Conservation (phyloP, 345 rosid genomes). For the rapeseed (Brassica napus) region Da-Ae NC_063439.1:28901501-28902000, state of each 20-base stretch:
- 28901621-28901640: not conserved
- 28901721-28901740: constrained; percentile 14
- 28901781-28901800: constrained; percentile 89
- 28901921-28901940: constrained; percentile 42
- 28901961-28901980: constrained; percentile 48
- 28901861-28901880: constrained; percentile 55
- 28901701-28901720: too few relatives aligned
- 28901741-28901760: too few relatives aligned
- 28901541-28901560: constrained; percentile 6
- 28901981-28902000: constrained; percentile 38
- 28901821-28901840: constrained; percentile 64
- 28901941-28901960: not conserved
- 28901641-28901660: not conserved
- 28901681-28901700: too few relatives aligned
- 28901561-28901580: not conserved
- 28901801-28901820: constrained; percentile 67
- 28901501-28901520: constrained; percentile 43
- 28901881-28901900: too few relatives aligned
- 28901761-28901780: constrained; percentile 81
- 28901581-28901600: not conserved
- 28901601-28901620: constrained; percentile 20
- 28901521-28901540: not conserved
- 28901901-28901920: too few relatives aligned
- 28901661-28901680: not conserved
- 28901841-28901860: constrained; percentile 83